Evolutionary conservation across 2,329 filamentous ascomycete species (phyloP).

Genomic region (Sporothrix pseudoabietina): DNA sequence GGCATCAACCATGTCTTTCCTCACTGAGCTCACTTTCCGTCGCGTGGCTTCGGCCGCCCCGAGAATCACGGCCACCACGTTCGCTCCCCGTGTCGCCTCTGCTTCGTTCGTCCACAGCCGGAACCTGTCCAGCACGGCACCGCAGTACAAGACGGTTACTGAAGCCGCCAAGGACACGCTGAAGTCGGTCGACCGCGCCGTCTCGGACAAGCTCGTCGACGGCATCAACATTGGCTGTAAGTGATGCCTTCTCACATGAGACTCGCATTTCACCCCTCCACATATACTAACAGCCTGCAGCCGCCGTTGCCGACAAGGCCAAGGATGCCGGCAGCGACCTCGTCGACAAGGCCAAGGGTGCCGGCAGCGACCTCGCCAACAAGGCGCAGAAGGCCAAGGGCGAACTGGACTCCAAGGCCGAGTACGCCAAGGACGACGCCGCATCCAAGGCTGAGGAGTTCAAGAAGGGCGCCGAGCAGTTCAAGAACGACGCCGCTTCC

Average conservation of each 20-base stretch:
- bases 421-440: slow-evolving; percentile 42
- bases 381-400: slow-evolving; percentile 42
- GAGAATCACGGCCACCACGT: slow-evolving; percentile 45
- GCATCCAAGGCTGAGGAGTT: slow-evolving; percentile 44
- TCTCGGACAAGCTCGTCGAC: slow-evolving; percentile 63
- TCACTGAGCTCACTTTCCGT: slow-evolving; percentile 52
- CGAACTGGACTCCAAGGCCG: slow-evolving; percentile 48
- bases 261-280: too few species aligned
- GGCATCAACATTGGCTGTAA: slow-evolving; percentile 62
- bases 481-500: slow-evolving; percentile 26
- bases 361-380: slow-evolving; percentile 41
- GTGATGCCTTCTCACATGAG: not conserved
- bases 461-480: slow-evolving; percentile 49
- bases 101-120: not conserved
- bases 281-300: slow-evolving; percentile 36
- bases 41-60: slow-evolving; percentile 45
- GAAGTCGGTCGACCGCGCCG: slow-evolving; percentile 61
- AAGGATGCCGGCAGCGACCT: slow-evolving; percentile 49
- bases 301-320: slow-evolving; percentile 48
- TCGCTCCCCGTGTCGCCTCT: not conserved
- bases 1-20: slow-evolving; percentile 52
- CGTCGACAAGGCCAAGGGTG: slow-evolving; percentile 45
- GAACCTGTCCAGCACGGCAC: slow-evolving; percentile 20
- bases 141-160: slow-evolving; percentile 45
- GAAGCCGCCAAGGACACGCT: slow-evolving; percentile 58